Evolutionary conservation across 2,329 filamentous ascomycete species (phyloP), one percentile per base, ranked within the genome.

Genomic region (Penicillium sp.): DNA sequence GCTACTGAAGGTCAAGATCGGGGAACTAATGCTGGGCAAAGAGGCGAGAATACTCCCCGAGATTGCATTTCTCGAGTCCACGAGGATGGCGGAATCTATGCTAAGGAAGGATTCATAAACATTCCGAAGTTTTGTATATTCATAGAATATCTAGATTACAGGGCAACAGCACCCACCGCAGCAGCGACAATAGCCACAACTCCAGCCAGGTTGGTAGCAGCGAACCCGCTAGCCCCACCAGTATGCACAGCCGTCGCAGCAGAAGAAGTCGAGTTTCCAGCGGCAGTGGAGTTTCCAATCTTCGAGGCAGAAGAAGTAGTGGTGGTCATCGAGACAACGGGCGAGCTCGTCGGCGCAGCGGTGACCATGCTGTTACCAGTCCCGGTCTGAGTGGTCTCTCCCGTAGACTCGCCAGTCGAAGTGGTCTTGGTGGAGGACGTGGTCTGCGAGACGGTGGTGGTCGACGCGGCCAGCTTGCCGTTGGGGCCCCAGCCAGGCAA

Each of bases 401-500:
- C 51, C 28, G 54, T n/a, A 10, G 51, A 55, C 15, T 39, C 20
- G n/a, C 42, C 48, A 47, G 55, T 51, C n/a, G 53, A 49, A 17
- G 45, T 31, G 10, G 54, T 14, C 28, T 37, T 41, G 17, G 38
- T 43, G 1, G 62, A 41, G 11, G 63, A 57, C 3, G 65, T 39
- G 20, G 60, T 65, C 28, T 61, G 58, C 7, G 38, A 51, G 1
- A 55, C 37, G 7, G 63, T 64, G 12, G 53, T 59, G 12, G 63
- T 63, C 10, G 58, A 54, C 15, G 65, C 62, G 31, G 59, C 60
- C 34, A 63, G 57, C 47, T 65, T 68, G 45, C 60, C 65, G 20
- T 61, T 67, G 22, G 67, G 65, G 0, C 67, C 67, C 31, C 58
- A 69, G 17, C 67, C 67, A 12, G 63, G 63, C 17, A 70, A 28